These are phyloP conservation scores for Boletus rubroflammeus DNA, from an alignment of 768 basidiomycete species.

Conservation along the genomic window DNA sequence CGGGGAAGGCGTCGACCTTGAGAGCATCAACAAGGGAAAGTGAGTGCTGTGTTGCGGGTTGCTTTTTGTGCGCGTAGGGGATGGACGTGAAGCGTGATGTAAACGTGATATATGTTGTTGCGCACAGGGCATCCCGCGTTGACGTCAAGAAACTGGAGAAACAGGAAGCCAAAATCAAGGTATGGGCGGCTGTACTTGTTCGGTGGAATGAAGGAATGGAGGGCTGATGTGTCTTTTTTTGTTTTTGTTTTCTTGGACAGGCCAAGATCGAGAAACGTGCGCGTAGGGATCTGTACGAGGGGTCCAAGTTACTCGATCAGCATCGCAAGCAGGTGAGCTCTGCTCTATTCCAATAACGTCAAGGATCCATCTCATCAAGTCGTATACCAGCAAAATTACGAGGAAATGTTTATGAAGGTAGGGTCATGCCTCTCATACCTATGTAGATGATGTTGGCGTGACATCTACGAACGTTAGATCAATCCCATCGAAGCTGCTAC, in stretches of 20 bases:
- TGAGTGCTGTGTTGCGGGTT: slow-evolving; percentile 35
- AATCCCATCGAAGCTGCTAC: slow-evolving; percentile 85
- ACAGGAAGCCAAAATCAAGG: slow-evolving; percentile 93
- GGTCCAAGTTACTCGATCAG: slow-evolving; percentile 90
- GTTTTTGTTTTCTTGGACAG: slow-evolving; percentile 34
- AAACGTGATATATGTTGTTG: slow-evolving; percentile 5
- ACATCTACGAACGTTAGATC: slow-evolving; percentile 44
- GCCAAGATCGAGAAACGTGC: slow-evolving; percentile 98
- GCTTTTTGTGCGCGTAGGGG: slow-evolving; percentile 1
- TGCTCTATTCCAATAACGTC: not conserved
- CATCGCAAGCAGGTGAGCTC: slow-evolving; percentile 77
- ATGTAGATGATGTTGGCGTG: not conserved
- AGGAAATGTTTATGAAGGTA: slow-evolving; percentile 99
- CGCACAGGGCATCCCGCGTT: slow-evolving; percentile 75
- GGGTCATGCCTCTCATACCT: not conserved
- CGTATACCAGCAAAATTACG: slow-evolving; percentile 81
- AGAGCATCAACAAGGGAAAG: slow-evolving; percentile 94
- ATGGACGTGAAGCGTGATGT: not conserved
- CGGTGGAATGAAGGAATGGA: not conserved
- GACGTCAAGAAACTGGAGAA: slow-evolving; percentile 96
- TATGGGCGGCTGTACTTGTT: slow-evolving; percentile 22
- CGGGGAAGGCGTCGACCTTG: slow-evolving; percentile 81
- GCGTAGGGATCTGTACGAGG: slow-evolving; percentile 87
- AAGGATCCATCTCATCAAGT: not conserved
- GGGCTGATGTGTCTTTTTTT: not conserved